Evolutionary conservation across 176 grass and related monocot species (phyloP), one percentile per base, ranked within the genome.

Genomic region (Cymbopogon citratus): DNA sequence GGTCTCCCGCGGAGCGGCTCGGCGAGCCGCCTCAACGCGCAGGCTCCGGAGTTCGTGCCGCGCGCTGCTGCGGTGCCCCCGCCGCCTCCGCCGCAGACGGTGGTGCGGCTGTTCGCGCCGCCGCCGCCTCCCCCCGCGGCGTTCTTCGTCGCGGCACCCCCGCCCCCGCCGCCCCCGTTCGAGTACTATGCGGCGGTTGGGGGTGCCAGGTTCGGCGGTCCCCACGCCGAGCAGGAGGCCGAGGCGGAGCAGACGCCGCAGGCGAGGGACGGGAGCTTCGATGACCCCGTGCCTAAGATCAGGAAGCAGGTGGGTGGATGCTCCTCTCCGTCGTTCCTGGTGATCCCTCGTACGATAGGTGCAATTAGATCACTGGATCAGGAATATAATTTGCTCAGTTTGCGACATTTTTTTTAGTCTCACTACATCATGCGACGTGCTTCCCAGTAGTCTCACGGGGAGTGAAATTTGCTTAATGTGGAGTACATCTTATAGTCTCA

Each of bases 31-130:
- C 94, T 97, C 75, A 97, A 97, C 87, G 94, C 94, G 16, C 82
- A 74, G 85, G 94, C 94, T 34, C 89, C 94, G 11, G 91, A 97
- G 89, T 97, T 97, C 80, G 94, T 97, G 71, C 94, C 94, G 13
- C 94, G 91, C 26, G 63, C 86, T 1, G 76, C 91, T 4, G 78
- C 72, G 10, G 65, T 56, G 3, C 60, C 72, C 12, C 85, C 34
- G n/a, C 84, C 91, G 12, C 76, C 54, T 29, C 26, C 76, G 59
- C 41, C 21, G 62, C 86, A 80, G 64, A 18, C 71, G 12, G 83
- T 88, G 63, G 89, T 93, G 76, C 91, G 72, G 24, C 86, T 91
- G 36, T 93, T 91, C 77, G 33, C 79, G 62, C 71, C 85, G 1
- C 88, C 88, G 1, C 44, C 44, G 7, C 38, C 38, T 49, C 46